Conservation (phyloP, 441 rosid species). For the Erodium moschatum region DNA sequence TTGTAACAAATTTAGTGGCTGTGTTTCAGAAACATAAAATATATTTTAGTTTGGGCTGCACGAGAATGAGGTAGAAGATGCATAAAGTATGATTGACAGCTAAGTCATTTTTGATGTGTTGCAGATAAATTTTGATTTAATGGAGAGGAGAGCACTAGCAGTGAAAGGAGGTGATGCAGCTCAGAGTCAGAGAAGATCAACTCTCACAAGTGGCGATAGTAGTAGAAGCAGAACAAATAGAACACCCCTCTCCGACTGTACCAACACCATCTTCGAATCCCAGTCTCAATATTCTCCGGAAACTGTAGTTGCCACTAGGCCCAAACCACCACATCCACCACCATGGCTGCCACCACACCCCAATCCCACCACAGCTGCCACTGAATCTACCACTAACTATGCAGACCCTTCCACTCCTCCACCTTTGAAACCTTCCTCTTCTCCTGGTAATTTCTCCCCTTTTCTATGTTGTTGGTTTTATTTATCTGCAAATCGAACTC, state of each 20-base stretch:
- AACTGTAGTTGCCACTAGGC: neutral
- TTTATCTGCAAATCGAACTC: neutral
- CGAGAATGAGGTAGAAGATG: neutral
- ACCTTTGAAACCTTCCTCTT: neutral
- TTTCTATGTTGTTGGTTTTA: neutral
- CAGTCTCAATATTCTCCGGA: neutral
- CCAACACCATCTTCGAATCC: slow-evolving; percentile 1
- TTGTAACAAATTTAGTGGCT: no score
- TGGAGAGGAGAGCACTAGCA: neutral
- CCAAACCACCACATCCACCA: neutral
- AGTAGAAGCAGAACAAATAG: neutral
- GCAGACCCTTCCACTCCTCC: slow-evolving; percentile 3
- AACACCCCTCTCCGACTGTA: neutral
- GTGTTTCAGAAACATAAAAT: neutral
- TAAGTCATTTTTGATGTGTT: neutral
- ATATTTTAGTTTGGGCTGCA: neutral
- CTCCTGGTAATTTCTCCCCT: neutral
- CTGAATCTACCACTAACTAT: neutral
- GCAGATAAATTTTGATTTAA: neutral
- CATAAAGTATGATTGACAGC: neutral
- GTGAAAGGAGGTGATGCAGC: neutral
- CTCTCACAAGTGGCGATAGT: neutral
- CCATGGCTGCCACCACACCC: neutral
- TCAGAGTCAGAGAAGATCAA: neutral
- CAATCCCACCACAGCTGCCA: neutral